Conservation (phyloP, 441 rosid genomes). For the Viola pubescens region DNA sequence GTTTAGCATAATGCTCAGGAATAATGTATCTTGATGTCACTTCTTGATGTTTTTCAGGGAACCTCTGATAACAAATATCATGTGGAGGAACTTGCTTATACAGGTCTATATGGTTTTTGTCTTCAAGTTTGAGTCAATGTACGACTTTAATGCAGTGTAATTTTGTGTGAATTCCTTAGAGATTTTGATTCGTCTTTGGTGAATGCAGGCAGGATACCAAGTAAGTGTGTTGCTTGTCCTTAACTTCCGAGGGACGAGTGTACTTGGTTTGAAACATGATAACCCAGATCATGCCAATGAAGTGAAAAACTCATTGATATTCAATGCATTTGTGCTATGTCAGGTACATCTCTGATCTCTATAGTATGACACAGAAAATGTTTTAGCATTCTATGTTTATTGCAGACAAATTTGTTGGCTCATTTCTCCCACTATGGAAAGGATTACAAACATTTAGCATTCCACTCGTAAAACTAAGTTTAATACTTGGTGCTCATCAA, state of each 20-base stretch:
- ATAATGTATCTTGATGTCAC: neutral
- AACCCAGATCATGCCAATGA: conserved; percentile 34
- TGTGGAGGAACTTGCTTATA: conserved; percentile 94
- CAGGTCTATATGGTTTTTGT: conserved; percentile 40
- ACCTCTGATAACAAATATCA: conserved; percentile 86
- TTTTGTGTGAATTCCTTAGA: neutral
- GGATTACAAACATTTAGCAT: neutral
- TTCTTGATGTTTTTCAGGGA: conserved; percentile 42
- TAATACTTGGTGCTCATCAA: neutral
- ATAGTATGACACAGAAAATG: neutral
- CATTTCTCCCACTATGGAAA: too few species aligned
- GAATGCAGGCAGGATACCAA: conserved; percentile 77
- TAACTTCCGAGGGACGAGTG: conserved; percentile 62
- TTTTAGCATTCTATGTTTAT: neutral
- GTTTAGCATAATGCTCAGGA: neutral
- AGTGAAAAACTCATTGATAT: conserved; percentile 83
- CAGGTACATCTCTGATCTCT: conserved; percentile 45
- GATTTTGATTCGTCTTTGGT: conserved; percentile 3
- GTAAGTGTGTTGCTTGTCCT: conserved; percentile 66
- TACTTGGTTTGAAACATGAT: conserved; percentile 41
- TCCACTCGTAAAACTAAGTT: neutral
- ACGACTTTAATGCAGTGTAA: neutral
- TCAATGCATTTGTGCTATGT: conserved; percentile 87
- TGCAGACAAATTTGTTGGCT: too few species aligned
- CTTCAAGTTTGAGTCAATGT: neutral